phyloP scores from a whole-genome alignment of 306 rosid species.

The Citrullus mucosospermus region DNA sequence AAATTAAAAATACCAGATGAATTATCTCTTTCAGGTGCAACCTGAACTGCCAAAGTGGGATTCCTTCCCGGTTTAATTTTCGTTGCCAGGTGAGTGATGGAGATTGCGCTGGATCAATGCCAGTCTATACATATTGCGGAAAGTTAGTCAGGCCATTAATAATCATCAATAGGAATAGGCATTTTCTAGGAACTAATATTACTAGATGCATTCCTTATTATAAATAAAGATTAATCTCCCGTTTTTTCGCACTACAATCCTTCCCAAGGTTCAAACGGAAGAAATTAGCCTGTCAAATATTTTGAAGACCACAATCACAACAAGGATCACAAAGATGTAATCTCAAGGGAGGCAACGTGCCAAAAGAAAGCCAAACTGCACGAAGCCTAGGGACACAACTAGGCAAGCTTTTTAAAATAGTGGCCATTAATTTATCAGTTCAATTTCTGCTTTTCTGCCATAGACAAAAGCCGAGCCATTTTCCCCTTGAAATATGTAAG shows the following conservation, averaged over 20 bases:
- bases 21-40: constrained; percentile 42
- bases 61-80: constrained; percentile 33
- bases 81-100: constrained; percentile 73
- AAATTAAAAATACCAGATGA: constrained; percentile 45
- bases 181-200: neutral
- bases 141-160: neutral
- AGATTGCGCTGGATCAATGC: constrained; percentile 57
- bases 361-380: neutral
- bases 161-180: neutral
- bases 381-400: neutral
- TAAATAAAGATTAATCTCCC: neutral
- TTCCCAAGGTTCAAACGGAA: neutral
- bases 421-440: neutral
- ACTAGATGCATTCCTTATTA: neutral
- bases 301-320: neutral
- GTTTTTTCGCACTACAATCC: neutral
- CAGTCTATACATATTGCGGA: constrained; percentile 5
- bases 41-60: constrained; percentile 19
- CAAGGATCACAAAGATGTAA: neutral
- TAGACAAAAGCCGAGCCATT: neutral
- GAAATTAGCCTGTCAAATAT: neutral
- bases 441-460: neutral
- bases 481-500: neutral
- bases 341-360: neutral
- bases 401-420: neutral